Percentiles rank a stretch among this genome's conserved stretches.
These are phyloP conservation scores for Salix brachista DNA, from an alignment of 345 rosid genomes.

Conservation along the genomic window DNA sequence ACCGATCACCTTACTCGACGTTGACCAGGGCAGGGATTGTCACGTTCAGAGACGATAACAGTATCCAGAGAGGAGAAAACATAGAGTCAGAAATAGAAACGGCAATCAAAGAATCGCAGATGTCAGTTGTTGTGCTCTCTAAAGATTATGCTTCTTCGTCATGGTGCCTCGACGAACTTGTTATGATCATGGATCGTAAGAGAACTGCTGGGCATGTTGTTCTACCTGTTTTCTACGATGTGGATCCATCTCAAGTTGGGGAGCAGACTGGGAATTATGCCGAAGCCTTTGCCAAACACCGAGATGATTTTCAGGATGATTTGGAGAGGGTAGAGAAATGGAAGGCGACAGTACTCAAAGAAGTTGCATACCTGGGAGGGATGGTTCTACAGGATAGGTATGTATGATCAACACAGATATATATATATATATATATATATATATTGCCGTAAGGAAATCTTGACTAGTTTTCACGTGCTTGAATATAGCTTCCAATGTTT, in stretches of 20 bases:
- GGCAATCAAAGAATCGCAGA: neutral
- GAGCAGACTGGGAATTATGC: neutral
- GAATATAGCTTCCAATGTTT: no score
- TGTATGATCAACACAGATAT: no score
- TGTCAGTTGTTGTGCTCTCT: neutral
- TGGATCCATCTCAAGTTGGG: neutral
- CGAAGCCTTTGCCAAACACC: neutral
- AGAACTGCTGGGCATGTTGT: neutral
- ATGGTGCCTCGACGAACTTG: neutral
- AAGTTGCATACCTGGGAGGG: neutral
- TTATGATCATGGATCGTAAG: neutral
- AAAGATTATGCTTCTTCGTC: neutral
- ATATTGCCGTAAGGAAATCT: no score
- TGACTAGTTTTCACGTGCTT: no score
- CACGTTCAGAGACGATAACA: neutral
- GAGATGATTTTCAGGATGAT: neutral
- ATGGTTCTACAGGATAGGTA: neutral
- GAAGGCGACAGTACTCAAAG: neutral
- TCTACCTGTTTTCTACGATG: neutral
- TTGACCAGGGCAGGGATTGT: neutral
- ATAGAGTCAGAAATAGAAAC: neutral
- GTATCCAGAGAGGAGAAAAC: neutral
- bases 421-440: no score
- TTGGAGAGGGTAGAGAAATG: neutral
- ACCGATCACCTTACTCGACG: neutral